A percentile compares a stretch with the other conserved stretches of the same genome.
These are phyloP conservation scores for Cercospora sojina DNA, from an alignment of 2,329 filamentous ascomycete species.

Conservation along the genomic window DNA sequence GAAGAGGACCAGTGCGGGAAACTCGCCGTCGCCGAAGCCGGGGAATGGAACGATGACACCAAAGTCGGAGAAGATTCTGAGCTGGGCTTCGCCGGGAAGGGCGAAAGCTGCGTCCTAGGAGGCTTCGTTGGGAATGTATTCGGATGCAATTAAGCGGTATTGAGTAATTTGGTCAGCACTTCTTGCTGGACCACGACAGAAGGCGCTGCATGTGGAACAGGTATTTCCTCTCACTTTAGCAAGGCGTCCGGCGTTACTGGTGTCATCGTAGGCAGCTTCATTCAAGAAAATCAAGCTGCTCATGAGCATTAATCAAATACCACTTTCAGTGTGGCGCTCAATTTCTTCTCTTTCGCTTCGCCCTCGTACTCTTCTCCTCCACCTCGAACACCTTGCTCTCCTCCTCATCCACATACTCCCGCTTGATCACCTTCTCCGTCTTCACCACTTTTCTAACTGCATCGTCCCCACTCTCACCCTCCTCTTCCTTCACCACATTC, in stretches of 20 bases:
- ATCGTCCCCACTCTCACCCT: conserved; percentile 31
- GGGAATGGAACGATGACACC: conserved; percentile 25
- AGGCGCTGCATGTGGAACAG: neutral
- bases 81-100: conserved; percentile 20
- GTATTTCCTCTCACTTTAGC: conserved; percentile 14
- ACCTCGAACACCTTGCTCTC: conserved; percentile 43
- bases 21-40: neutral
- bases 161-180: neutral
- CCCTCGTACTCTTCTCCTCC: conserved; percentile 40
- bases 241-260: conserved; percentile 13
- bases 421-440: conserved; percentile 40
- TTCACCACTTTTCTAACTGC: conserved; percentile 31
- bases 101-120: neutral
- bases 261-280: neutral
- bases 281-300: neutral
- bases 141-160: neutral
- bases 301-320: neutral
- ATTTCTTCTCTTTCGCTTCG: conserved; percentile 39
- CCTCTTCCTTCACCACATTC: conserved; percentile 37
- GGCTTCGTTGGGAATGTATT: neutral
- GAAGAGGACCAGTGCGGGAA: neutral
- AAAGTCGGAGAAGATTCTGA: conserved; percentile 27
- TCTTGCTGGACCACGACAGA: neutral
- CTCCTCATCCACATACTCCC: conserved; percentile 42
- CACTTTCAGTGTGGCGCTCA: conserved; percentile 3